Evolutionary conservation across 2,329 filamentous ascomycete species (phyloP), one percentile per base, ranked within the genome.

Genomic region (Chaetomium sp.): DNA sequence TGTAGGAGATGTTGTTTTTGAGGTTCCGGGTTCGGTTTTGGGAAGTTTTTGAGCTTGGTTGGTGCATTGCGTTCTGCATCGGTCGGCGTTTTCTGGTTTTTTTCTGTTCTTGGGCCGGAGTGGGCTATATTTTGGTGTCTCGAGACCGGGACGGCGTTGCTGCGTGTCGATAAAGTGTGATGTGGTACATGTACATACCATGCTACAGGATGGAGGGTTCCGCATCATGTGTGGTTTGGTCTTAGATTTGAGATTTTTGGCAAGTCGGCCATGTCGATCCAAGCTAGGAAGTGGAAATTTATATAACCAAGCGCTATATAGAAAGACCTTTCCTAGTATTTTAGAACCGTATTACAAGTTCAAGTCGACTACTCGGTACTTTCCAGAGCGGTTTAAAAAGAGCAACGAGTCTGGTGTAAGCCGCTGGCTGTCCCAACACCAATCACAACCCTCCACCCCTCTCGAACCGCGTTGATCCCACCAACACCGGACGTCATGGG

Each of bases 31-130:
- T 19, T 19, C 7, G 5, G 5, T 5, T 42, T 42, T 42, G 35
- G n/a, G n/a, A 27, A 42, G 42, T 19, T n/a, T 57, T 21, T 31
- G 53, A n/a, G n/a, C n/a, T n/a, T n/a, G 31, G 3, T 42, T 23
- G 49, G 49, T 25, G 21, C 25, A 51, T 51, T 51, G 49, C 49
- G 23, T 51, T 51, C 35, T 51, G 49, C 49, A 51, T 51, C 13
- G 49, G 49, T 12, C 10, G 49, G 49, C 49, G 49, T 51, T 51
- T 51, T 16, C 13, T 10, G 38, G 13, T 7, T 9, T 42, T 42
- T n/a, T 9, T 56, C n/a, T n/a, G n/a, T 25, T 56, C n/a, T 55
- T 55, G 21, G 54, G 31, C 23, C 3, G 25, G 49, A 23, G 13
- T 2, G 27, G 9, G 47, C 4, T 27, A 25, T 27, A 25, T 25